phyloP scores from a whole-genome alignment of 345 rosid species.

The Eucalyptus curtisii region DNA sequence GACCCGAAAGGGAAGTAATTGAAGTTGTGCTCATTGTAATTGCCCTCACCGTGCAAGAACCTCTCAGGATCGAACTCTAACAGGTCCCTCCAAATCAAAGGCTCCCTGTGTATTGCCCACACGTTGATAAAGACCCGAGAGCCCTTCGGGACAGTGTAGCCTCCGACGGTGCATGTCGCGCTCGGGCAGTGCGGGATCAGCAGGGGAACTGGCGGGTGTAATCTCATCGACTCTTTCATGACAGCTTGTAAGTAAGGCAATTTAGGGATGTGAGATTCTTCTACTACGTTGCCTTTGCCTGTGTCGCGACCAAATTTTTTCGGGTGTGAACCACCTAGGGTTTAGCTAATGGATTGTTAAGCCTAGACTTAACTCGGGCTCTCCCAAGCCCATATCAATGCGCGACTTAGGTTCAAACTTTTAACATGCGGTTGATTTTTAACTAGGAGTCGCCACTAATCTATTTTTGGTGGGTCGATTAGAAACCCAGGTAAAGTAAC shows the following conservation, averaged over 20 bases:
- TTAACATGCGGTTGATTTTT: too few relatives aligned
- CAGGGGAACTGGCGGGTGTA: constrained; percentile 5
- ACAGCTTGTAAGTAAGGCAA: constrained; percentile 1
- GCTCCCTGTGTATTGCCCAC: constrained; percentile 4
- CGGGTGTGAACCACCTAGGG: too few relatives aligned
- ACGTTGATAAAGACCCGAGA: background rate
- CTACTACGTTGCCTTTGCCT: background rate
- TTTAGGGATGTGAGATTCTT: constrained; percentile 1
- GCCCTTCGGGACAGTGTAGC: background rate
- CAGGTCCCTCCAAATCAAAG: background rate
- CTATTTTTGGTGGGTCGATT: too few relatives aligned
- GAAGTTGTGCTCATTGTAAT: background rate
- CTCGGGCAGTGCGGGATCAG: constrained; percentile 4
- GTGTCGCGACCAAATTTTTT: too few relatives aligned
- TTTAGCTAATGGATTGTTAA: too few relatives aligned
- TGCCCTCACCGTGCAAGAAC: background rate
- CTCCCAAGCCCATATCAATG: too few relatives aligned
- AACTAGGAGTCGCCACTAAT: too few relatives aligned
- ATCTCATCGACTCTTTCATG: constrained; percentile 1
- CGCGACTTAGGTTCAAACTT: too few relatives aligned
- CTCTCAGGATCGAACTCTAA: background rate
- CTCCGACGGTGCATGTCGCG: background rate
- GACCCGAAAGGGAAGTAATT: background rate
- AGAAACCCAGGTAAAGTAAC: too few relatives aligned
- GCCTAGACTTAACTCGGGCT: too few relatives aligned